These are phyloP conservation scores for Pseudozyma sp. DNA, from an alignment of 1,284 basidiomycete species.

Conservation along the genomic window DNA sequence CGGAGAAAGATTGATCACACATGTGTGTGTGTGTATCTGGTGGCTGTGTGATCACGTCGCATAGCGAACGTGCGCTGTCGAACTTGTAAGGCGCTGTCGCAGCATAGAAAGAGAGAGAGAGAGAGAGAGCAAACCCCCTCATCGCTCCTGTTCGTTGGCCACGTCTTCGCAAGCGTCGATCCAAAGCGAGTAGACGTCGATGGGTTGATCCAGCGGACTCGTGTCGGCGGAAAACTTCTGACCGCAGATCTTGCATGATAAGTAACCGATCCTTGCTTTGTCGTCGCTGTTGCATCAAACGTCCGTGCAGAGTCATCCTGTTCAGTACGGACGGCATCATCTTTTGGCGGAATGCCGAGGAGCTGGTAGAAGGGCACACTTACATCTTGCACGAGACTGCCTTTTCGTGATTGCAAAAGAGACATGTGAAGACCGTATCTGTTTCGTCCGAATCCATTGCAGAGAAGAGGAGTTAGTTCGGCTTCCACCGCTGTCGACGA, in stretches of 20 bases:
- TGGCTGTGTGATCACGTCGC: no score
- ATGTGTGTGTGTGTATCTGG: no score
- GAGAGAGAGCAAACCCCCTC: background rate
- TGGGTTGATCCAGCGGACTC: conserved; percentile 82
- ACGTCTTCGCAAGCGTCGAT: conserved; percentile 89
- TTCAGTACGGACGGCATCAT: no score
- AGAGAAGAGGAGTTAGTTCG: background rate
- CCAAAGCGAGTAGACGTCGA: conserved; percentile 90
- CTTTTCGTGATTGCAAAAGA: conserved; percentile 92
- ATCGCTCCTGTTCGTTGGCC: conserved; percentile 70
- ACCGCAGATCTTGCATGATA: conserved; percentile 66
- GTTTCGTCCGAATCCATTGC: conserved; percentile 5
- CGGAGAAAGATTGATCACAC: no score
- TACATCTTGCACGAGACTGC: conserved; percentile 85
- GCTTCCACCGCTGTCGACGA: background rate
- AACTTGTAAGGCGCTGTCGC: background rate
- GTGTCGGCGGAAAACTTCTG: conserved; percentile 63
- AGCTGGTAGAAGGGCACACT: conserved; percentile 68
- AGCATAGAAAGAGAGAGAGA: background rate
- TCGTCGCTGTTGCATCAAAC: conserved; percentile 65
- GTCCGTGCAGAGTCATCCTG: no score
- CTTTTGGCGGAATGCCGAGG: no score
- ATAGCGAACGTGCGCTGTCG: no score
- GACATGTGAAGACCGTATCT: conserved; percentile 70
- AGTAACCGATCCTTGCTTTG: conserved; percentile 60